Percentiles rank a stretch among this genome's conserved stretches.
Conservation (phyloP, 352 stramenopile genomes). For the Globisporangium radiosum region DNA sequence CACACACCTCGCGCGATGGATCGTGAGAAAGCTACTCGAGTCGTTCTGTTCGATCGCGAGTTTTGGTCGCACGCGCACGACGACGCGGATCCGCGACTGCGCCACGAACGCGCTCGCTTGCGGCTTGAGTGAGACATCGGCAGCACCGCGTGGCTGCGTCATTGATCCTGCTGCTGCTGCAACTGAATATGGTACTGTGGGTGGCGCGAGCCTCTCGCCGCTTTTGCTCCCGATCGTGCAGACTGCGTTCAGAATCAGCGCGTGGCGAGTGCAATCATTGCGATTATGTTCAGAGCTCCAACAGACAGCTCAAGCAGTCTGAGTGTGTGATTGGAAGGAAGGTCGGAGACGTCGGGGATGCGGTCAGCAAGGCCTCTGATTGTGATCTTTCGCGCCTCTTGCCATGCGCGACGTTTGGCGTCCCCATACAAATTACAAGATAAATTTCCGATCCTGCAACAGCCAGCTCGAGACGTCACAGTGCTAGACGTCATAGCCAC, state of each 20-base stretch:
- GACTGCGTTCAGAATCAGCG: no score
- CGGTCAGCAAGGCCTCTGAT: no score
- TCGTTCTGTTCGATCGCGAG: slow-evolving; percentile 33
- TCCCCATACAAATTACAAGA: slow-evolving; percentile 8
- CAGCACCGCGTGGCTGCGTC: neutral
- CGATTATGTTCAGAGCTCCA: no score
- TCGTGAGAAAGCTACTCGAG: slow-evolving; percentile 20
- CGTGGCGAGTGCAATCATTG: no score
- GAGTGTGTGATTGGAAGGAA: no score
- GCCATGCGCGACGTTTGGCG: slow-evolving; percentile 42
- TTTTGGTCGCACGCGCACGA: slow-evolving; percentile 39
- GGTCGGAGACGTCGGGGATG: no score
- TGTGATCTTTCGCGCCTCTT: slow-evolving; percentile 19
- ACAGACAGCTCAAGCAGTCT: no score
- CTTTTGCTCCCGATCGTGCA: no score
- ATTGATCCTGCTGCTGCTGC: neutral
- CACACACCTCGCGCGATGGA: slow-evolving; percentile 19
- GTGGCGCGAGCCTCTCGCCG: no score
- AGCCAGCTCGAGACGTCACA: neutral
- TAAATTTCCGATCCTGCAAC: neutral
- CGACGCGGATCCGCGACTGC: slow-evolving; percentile 34
- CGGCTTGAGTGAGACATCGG: neutral
- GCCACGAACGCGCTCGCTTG: slow-evolving; percentile 2
- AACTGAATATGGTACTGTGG: neutral
- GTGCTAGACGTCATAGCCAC: neutral